phyloP scores from a whole-genome alignment of 2,329 filamentous ascomycete genomes.

The Leptographium radiaticola region DNA sequence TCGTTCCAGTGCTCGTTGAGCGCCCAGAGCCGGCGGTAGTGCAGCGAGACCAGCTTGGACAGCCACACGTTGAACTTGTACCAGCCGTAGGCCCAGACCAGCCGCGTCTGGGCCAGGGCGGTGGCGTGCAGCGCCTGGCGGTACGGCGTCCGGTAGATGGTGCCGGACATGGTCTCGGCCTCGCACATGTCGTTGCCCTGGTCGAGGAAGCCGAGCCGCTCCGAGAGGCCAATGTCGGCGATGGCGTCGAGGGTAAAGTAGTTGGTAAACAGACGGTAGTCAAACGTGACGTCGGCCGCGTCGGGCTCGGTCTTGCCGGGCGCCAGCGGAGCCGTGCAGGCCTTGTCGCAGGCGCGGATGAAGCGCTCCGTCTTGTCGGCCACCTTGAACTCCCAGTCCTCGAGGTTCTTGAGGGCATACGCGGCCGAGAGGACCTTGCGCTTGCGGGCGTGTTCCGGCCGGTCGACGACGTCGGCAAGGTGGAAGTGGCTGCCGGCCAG shows the following conservation, averaged over 20 bases:
- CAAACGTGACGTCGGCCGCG: constrained; percentile 29
- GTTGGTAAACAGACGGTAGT: constrained; percentile 35
- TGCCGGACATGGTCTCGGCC: constrained; percentile 31
- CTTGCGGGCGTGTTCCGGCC: constrained; percentile 36
- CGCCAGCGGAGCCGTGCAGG: constrained; percentile 23
- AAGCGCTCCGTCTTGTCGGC: constrained; percentile 34
- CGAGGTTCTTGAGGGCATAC: constrained; percentile 39
- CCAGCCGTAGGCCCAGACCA: constrained; percentile 38
- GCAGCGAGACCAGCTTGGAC: constrained; percentile 28
- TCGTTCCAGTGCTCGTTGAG: constrained; percentile 29
- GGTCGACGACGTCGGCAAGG: constrained; percentile 38
- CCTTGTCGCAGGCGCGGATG: constrained; percentile 28
- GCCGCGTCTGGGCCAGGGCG: constrained; percentile 33
- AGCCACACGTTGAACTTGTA: constrained; percentile 33
- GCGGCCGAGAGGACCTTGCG: constrained; percentile 35
- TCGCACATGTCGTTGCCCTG: constrained; percentile 30
- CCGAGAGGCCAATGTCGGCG: constrained; percentile 33
- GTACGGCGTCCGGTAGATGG: constrained; percentile 29
- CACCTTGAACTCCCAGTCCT: constrained; percentile 41
- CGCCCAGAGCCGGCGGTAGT: constrained; percentile 25
- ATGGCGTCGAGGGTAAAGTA: constrained; percentile 34
- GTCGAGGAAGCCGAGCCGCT: constrained; percentile 30
- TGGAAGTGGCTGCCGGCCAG: constrained; percentile 35
- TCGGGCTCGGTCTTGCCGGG: constrained; percentile 15
- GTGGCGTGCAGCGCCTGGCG: constrained; percentile 38